phyloP scores from a whole-genome alignment of 129 eudicot genomes.

The Daucus carota region DNA sequence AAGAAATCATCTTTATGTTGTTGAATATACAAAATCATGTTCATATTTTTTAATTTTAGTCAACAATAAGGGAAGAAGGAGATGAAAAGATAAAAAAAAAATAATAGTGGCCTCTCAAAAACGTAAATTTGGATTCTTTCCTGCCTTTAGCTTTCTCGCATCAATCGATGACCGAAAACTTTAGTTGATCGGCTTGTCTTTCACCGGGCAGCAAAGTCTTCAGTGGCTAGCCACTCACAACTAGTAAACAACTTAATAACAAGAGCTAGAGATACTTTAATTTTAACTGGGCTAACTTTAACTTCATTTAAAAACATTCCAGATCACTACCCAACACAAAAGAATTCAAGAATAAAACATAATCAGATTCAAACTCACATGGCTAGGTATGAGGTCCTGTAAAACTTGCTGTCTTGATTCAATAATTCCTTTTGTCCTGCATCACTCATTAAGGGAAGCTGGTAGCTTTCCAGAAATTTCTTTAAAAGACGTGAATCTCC shows the following conservation, averaged over 20 bases:
- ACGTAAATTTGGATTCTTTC: neutral
- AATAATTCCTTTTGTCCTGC: slow-evolving; percentile 12
- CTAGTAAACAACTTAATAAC: neutral
- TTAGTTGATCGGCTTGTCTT: no score
- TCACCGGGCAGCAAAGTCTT: no score
- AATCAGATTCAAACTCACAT: slow-evolving; percentile 48
- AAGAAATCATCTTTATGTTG: neutral
- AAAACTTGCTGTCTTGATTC: slow-evolving; percentile 23
- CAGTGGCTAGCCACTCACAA: neutral
- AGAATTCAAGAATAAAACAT: neutral
- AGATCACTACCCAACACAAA: neutral
- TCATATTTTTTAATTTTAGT: neutral
- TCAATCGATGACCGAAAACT: no score
- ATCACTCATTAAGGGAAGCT: slow-evolving; percentile 49
- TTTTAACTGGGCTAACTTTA: neutral
- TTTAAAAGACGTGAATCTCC: slow-evolving; percentile 65
- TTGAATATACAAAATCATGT: neutral
- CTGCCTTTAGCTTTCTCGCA: neutral
- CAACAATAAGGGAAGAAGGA: neutral
- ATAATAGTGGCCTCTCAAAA: neutral
- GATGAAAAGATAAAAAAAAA: neutral
- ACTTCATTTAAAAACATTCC: neutral
- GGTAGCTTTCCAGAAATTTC: slow-evolving; percentile 59
- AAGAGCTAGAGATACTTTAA: neutral
- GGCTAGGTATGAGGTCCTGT: slow-evolving; percentile 57